phyloP scores from a whole-genome alignment of 2,329 filamentous ascomycete species.

The Penicillium sp. region DNA sequence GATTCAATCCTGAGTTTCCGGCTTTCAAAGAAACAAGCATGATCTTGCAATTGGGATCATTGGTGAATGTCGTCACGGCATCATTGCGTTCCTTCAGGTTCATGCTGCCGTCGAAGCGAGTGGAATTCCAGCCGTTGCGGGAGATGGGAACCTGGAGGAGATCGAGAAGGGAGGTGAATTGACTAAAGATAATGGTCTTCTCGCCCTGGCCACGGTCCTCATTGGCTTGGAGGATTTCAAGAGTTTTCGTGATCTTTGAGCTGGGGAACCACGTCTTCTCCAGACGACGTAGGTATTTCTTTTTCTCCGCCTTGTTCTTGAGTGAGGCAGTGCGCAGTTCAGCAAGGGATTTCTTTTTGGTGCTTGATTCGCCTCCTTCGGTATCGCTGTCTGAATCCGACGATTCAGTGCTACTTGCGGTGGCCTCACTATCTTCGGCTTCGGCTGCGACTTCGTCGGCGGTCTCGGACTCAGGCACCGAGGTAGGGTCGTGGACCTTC shows the following conservation, averaged over 20 bases:
- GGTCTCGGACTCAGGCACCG: conserved; percentile 21
- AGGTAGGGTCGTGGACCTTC: conserved; percentile 67
- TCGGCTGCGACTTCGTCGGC: conserved; percentile 37
- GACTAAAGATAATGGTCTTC: conserved; percentile 81
- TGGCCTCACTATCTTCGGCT: conserved; percentile 38
- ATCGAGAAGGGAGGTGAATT: conserved; percentile 78
- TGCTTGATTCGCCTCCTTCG: conserved; percentile 31
- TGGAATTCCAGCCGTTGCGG: conserved; percentile 59
- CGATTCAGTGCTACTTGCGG: conserved; percentile 4
- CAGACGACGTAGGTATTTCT: conserved; percentile 69
- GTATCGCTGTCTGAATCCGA: conserved; percentile 33
- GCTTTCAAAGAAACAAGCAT: conserved; percentile 80
- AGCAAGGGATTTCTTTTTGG: conserved; percentile 56
- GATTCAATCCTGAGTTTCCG: conserved; percentile 82
- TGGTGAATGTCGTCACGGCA: conserved; percentile 68
- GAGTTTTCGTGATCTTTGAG: conserved; percentile 70
- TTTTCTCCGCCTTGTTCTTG: conserved; percentile 65
- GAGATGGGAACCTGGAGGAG: conserved; percentile 72
- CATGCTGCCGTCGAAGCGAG: conserved; percentile 79
- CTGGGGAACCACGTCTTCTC: conserved; percentile 71
- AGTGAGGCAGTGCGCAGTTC: conserved; percentile 68
- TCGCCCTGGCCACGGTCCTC: conserved; percentile 57
- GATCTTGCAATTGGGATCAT: conserved; percentile 61
- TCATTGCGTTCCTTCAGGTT: conserved; percentile 64
- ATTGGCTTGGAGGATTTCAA: conserved; percentile 63